Base-by-base conservation (phyloP, 805 yeast genomes). In the Candida michaelii region DNA sequence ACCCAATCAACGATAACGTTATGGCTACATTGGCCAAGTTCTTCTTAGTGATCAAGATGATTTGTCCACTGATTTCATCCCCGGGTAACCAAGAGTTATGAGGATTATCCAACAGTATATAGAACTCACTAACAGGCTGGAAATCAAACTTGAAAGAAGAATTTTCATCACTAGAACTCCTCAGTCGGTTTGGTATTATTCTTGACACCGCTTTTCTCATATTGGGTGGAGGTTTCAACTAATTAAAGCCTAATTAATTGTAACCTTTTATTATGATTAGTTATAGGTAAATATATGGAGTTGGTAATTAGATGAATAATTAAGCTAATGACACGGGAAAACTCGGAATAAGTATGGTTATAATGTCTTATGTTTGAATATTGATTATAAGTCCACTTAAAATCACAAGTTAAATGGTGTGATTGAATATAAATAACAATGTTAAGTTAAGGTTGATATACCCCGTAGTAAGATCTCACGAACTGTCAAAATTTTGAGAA, bases 51-150 rank as follows among this genome's bases (percentile, higher is more conserved):
- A 76, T 72, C 11, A 85, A 62, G 1, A 80, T 73, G 10, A 80
- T 74, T 50, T 78, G 81, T 12, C 95, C 95, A 1, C 72, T 62
- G 3, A 87, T 74, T 49, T 74, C 75, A 40, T 88, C 96, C 12
- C 91, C 93, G 0, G 97, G 96, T n/a, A 71, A 65, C 79, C 84
- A 88, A 3, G 76, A 66, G 50, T 78, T 77, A 59, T 87, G 95
- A 1, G 95, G 90, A 42, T 83, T 82, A 47, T 82, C 84, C 35
- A 89, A 68, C 34, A 71, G 71, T 36, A 89, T 80, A 60, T 80
- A 85, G 61, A 87, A 83, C 50, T 85, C 90, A 32, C 71, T 73
- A 10, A 79, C 72, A 9, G 76, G 63, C 34, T 63, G 68, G 43
- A 62, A 52, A 49, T 72, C 76, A 5, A 49, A 35, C 30, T 46